Percentiles rank a stretch among this genome's conserved stretches.
Conservation (phyloP, 1,284 basidiomycete species). For the Ustilago loliicola region DNA sequence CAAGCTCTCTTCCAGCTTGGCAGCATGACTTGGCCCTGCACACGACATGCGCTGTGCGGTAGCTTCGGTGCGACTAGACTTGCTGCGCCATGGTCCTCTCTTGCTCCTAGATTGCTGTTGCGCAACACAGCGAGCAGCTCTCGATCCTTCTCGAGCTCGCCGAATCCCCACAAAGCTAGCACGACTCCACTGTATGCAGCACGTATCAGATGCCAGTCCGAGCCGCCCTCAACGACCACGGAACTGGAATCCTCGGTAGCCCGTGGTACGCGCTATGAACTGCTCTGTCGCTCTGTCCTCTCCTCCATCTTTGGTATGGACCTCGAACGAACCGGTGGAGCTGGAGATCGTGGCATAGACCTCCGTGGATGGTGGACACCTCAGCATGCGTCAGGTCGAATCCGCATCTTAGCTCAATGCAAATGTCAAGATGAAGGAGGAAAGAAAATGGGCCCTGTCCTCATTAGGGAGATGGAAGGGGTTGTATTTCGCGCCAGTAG, state of each 20-base stretch:
- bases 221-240: neutral
- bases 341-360: constrained; percentile 86
- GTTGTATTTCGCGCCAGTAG: constrained; percentile 47
- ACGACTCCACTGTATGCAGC: neutral
- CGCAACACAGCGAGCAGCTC: no score
- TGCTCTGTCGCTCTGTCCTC: constrained; percentile 77
- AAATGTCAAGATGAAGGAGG: constrained; percentile 79
- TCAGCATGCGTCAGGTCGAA: constrained; percentile 71
- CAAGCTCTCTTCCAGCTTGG: neutral
- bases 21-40: neutral
- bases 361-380: constrained; percentile 94
- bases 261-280: constrained; percentile 82
- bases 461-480: constrained; percentile 84
- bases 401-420: constrained; percentile 88
- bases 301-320: constrained; percentile 82
- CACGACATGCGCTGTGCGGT: neutral
- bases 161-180: neutral
- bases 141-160: neutral
- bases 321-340: constrained; percentile 80
- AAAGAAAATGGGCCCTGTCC: constrained; percentile 81
- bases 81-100: neutral
- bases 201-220: neutral
- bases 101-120: no score
- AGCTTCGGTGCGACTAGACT: neutral
- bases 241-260: constrained; percentile 71